These are phyloP conservation scores for Naganishia antarctica DNA, from an alignment of 768 basidiomycete genomes.

Conservation along the genomic window DNA sequence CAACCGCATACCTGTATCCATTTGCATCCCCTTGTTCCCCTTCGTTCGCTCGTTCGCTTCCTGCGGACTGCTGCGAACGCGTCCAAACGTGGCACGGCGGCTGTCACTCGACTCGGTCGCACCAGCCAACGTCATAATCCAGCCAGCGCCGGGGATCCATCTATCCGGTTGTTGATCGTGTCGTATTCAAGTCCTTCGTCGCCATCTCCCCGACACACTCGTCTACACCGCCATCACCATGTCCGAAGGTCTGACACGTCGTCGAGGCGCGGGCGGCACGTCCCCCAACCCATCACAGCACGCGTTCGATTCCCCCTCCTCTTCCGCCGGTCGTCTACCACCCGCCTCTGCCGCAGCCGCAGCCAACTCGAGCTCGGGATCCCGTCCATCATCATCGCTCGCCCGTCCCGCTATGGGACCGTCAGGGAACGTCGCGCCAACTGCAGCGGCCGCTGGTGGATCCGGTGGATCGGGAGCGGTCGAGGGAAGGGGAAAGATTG, in stretches of 20 bases:
- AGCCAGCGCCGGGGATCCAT: not conserved
- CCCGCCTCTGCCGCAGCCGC: not conserved
- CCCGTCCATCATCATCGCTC: conserved; percentile 28
- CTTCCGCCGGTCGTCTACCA: conserved; percentile 18
- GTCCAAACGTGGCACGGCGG: no score
- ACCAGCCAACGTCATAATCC: conserved; percentile 17
- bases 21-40: no score
- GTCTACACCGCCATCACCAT: conserved; percentile 27
- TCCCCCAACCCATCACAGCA: conserved; percentile 31
- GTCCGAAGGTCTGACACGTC: conserved; percentile 47
- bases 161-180: no score
- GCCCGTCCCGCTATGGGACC: conserved; percentile 20
- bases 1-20: no score
- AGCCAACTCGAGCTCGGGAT: conserved; percentile 24
- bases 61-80: no score
- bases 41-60: not conserved
- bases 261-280: conserved; percentile 38
- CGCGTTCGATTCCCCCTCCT: conserved; percentile 17
- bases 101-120: not conserved
- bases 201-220: not conserved
- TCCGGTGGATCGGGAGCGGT: conserved; percentile 56
- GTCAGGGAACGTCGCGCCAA: conserved; percentile 24
- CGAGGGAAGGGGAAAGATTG: conserved; percentile 79
- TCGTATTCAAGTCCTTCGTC: not conserved
- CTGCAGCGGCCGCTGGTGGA: conserved; percentile 52